These are phyloP conservation scores for Craterostigma plantagineum DNA, from an alignment of 257 asterid genomes.

Conservation along the genomic window DNA sequence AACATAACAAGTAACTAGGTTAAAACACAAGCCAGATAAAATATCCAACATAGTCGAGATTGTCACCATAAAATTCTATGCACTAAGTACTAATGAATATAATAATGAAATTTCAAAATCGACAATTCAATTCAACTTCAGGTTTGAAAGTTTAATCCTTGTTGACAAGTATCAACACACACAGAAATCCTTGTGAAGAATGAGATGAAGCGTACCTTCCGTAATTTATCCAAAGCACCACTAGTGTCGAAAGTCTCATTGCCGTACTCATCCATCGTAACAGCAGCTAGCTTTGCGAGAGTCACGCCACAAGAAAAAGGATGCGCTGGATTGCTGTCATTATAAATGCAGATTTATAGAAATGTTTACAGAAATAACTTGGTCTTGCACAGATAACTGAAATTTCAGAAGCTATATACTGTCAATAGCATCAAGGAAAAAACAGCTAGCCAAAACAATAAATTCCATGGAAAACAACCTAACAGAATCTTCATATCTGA, in stretches of 20 bases:
- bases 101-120: too few relatives aligned
- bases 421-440: slow-evolving; percentile 10
- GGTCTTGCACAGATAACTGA: too few relatives aligned
- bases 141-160: too few relatives aligned
- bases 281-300: slow-evolving; percentile 96
- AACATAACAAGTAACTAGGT: not conserved
- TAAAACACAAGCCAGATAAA: slow-evolving; percentile 10
- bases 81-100: too few relatives aligned
- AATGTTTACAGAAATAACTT: slow-evolving; percentile 1
- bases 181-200: not conserved
- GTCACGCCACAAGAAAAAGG: slow-evolving; percentile 94
- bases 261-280: slow-evolving; percentile 94
- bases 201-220: slow-evolving; percentile 49
- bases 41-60: slow-evolving; percentile 10
- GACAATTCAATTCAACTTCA: too few relatives aligned
- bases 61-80: slow-evolving; percentile 7
- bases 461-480: slow-evolving; percentile 50
- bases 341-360: slow-evolving; percentile 5
- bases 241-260: slow-evolving; percentile 97
- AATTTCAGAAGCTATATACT: too few relatives aligned
- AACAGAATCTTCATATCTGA: slow-evolving; percentile 82
- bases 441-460: slow-evolving; percentile 1
- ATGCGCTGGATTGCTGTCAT: slow-evolving; percentile 72
- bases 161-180: too few relatives aligned
- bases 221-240: slow-evolving; percentile 94